Evolutionary conservation across 371 early-diverging fungal genomes (phyloP).

Genomic region (Globomyces sp.): DNA sequence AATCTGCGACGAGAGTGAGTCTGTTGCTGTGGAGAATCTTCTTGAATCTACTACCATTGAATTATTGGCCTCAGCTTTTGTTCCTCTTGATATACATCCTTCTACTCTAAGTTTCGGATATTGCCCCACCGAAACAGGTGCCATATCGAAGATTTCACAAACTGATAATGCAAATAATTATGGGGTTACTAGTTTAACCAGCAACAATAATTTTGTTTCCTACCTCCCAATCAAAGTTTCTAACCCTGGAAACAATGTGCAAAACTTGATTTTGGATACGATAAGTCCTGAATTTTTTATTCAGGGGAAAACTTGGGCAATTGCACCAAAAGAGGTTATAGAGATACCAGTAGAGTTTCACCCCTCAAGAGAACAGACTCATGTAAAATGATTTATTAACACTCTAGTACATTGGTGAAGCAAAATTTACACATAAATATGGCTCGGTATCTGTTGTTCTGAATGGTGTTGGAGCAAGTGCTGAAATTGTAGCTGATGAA

Average conservation of each 20-base stretch:
- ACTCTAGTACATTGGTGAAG: slow-evolving; percentile 49
- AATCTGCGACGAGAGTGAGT: slow-evolving; percentile 10
- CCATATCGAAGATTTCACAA: neutral
- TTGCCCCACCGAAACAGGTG: slow-evolving; percentile 7
- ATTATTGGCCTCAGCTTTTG: neutral
- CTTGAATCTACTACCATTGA: slow-evolving; percentile 11
- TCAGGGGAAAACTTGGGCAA: slow-evolving; percentile 44
- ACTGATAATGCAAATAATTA: neutral
- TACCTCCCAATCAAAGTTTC: neutral
- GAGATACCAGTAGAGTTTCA: slow-evolving; percentile 54
- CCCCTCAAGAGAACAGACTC: slow-evolving; percentile 51
- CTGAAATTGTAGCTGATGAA: slow-evolving; percentile 47
- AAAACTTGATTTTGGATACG: slow-evolving; percentile 44
- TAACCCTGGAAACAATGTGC: slow-evolving; percentile 49
- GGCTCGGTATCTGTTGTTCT: slow-evolving; percentile 39
- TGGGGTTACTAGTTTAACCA: neutral
- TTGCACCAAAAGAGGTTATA: slow-evolving; percentile 49
- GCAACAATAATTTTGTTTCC: neutral
- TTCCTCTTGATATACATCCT: slow-evolving; percentile 7
- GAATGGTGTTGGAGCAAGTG: slow-evolving; percentile 54
- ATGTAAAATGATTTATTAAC: too few species aligned
- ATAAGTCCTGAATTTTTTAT: slow-evolving; percentile 47
- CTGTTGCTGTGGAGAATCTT: neutral
- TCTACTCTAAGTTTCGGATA: slow-evolving; percentile 16
- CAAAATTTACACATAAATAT: slow-evolving; percentile 48